Percentiles rank a stretch among this genome's conserved stretches.
Evolutionary conservation across 352 stramenopile species (phyloP).

Genomic region (Paralagenidium karlingii): DNA sequence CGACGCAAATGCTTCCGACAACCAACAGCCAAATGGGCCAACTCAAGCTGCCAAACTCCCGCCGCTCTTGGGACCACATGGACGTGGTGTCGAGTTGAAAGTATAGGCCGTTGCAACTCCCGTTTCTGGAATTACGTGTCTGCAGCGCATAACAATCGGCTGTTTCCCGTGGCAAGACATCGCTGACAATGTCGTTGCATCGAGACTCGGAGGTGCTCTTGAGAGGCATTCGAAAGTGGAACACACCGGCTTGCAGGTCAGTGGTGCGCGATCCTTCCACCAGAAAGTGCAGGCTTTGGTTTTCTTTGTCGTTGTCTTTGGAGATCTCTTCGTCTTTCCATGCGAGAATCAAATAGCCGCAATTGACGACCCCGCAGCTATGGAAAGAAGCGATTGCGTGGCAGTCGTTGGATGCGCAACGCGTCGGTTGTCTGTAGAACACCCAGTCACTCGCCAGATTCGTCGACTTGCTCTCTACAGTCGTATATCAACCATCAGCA

Average conservation of each 20-base stretch:
- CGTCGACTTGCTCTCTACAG: slow-evolving; percentile 9
- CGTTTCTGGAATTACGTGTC: slow-evolving; percentile 50
- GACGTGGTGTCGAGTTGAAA: slow-evolving; percentile 45
- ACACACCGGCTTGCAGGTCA: slow-evolving; percentile 52
- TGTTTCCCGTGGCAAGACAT: no score
- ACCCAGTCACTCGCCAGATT: slow-evolving; percentile 56
- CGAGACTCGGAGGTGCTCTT: no score
- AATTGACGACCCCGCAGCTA: slow-evolving; percentile 43
- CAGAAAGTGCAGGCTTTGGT: slow-evolving; percentile 49
- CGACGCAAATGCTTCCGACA: slow-evolving; percentile 36
- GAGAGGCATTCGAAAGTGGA: slow-evolving; percentile 35
- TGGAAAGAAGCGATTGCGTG: slow-evolving; percentile 43
- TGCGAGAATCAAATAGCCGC: slow-evolving; percentile 40
- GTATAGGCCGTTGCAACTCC: slow-evolving; percentile 51
- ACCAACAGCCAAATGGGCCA: slow-evolving; percentile 39
- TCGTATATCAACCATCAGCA: not conserved
- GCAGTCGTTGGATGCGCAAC: slow-evolving; percentile 51
- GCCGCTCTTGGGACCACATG: no score
- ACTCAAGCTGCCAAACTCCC: slow-evolving; percentile 31
- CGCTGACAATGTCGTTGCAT: no score
- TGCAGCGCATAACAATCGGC: slow-evolving; percentile 54
- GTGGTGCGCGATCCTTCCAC: slow-evolving; percentile 52
- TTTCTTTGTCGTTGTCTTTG: no score
- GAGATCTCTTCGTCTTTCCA: no score
- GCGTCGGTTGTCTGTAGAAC: slow-evolving; percentile 39